phyloP scores from a whole-genome alignment of 495 filamentous ascomycete species.

The Trichoderma gamsii region DNA sequence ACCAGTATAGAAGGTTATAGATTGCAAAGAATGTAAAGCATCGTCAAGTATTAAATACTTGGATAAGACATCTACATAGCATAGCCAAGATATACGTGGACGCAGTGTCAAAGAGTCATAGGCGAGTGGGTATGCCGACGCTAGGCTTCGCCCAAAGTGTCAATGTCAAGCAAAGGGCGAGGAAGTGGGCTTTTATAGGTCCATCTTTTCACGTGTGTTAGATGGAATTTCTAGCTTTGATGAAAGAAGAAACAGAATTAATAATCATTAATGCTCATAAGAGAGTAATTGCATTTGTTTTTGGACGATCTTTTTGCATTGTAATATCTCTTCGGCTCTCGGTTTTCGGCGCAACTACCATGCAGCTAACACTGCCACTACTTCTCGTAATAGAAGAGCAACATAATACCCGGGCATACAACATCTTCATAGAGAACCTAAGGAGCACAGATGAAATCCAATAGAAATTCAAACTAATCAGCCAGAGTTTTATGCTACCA shows the following conservation, averaged over 20 bases:
- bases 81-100: neutral
- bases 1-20: neutral
- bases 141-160: conserved; percentile 1
- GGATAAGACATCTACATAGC: neutral
- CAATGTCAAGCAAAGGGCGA: conserved; percentile 7
- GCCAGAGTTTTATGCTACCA: no score
- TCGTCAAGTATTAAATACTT: neutral
- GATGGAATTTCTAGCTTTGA: neutral
- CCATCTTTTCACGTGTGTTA: neutral
- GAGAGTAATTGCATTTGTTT: no score
- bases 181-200: neutral
- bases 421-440: no score
- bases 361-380: no score
- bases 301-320: no score
- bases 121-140: neutral
- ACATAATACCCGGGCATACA: no score
- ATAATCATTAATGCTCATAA: no score
- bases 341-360: no score
- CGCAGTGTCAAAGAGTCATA: neutral
- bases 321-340: no score
- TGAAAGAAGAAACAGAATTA: neutral
- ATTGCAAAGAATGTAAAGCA: neutral
- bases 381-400: no score
- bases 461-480: no score
- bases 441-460: no score